phyloP scores from a whole-genome alignment of 208 protist species.

The Leptomonas seymouri region DNA sequence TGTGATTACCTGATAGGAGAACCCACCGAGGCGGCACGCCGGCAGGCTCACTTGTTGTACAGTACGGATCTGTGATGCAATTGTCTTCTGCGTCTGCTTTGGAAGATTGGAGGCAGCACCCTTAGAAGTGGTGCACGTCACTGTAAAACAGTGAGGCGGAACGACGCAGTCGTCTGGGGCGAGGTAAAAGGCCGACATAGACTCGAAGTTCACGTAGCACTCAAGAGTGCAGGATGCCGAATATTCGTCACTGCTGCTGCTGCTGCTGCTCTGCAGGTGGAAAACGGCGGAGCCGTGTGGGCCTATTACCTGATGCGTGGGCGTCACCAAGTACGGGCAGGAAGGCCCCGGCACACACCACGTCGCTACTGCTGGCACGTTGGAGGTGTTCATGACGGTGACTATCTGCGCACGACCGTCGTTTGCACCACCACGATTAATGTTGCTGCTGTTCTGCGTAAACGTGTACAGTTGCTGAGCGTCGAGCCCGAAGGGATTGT shows the following conservation, averaged over 20 bases:
- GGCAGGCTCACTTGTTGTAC: constrained; percentile 52
- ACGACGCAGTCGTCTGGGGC: constrained; percentile 60
- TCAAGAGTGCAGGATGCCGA: constrained; percentile 50
- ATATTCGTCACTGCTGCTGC: constrained; percentile 17
- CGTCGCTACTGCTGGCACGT: constrained; percentile 44
- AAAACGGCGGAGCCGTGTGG: constrained; percentile 40
- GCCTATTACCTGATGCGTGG: constrained; percentile 57
- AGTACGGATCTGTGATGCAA: constrained; percentile 16
- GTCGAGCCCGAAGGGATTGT: constrained; percentile 30
- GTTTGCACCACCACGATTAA: not conserved
- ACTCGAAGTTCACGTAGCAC: constrained; percentile 92
- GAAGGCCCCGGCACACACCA: constrained; percentile 66
- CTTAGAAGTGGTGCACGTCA: constrained; percentile 40
- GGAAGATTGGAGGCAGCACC: not conserved
- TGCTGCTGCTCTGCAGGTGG: constrained; percentile 23
- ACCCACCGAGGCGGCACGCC: constrained; percentile 38
- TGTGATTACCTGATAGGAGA: constrained; percentile 63
- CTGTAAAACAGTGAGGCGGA: constrained; percentile 83
- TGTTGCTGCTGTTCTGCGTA: constrained; percentile 10
- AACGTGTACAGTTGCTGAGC: constrained; percentile 30
- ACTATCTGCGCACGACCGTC: constrained; percentile 40
- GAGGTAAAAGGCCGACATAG: constrained; percentile 85
- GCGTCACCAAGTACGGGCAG: constrained; percentile 63
- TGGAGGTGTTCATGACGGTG: constrained; percentile 74
- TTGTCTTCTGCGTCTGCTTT: constrained; percentile 10